A percentile compares a stretch with the other conserved stretches of the same genome.
Conservation (phyloP, 495 filamentous ascomycete species). For the Chaetomidium leptoderma region DNA sequence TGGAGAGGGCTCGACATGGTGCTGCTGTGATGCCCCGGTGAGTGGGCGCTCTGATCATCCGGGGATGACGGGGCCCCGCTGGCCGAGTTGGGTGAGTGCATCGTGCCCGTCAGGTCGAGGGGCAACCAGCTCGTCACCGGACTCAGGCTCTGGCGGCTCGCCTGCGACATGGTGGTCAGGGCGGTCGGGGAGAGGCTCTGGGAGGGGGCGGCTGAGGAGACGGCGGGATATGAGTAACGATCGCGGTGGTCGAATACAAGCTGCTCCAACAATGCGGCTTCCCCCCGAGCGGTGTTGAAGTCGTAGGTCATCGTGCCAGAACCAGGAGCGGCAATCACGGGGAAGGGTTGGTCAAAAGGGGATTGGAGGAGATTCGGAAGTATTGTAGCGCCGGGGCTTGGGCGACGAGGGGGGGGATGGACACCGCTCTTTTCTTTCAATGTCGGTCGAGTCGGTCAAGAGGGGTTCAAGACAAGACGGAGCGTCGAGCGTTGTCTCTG, state of each 20-base stretch:
- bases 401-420: slow-evolving; percentile 20
- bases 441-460: slow-evolving; percentile 35
- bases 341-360: slow-evolving; percentile 22
- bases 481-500: neutral
- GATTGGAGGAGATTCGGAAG: slow-evolving; percentile 32
- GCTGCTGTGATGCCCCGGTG: slow-evolving; percentile 39
- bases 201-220: slow-evolving; percentile 41
- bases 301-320: slow-evolving; percentile 52
- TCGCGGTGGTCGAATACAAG: slow-evolving; percentile 51
- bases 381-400: slow-evolving; percentile 28
- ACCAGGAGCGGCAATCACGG: slow-evolving; percentile 22
- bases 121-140: slow-evolving; percentile 43
- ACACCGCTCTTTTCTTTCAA: slow-evolving; percentile 39
- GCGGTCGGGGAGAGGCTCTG: slow-evolving; percentile 43
- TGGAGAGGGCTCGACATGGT: slow-evolving; percentile 43
- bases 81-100: slow-evolving; percentile 40
- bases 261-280: slow-evolving; percentile 50
- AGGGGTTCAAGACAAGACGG: slow-evolving; percentile 31
- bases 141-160: slow-evolving; percentile 37
- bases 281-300: slow-evolving; percentile 50
- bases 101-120: slow-evolving; percentile 40
- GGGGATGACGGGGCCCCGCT: slow-evolving; percentile 42
- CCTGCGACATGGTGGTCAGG: slow-evolving; percentile 41
- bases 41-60: slow-evolving; percentile 45
- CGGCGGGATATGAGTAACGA: slow-evolving; percentile 44